Percentiles rank a stretch among this genome's conserved stretches.
These are phyloP conservation scores for Apophysomyces trapeziformis DNA, from an alignment of 371 early-diverging fungal species.

Conservation along the genomic window DNA sequence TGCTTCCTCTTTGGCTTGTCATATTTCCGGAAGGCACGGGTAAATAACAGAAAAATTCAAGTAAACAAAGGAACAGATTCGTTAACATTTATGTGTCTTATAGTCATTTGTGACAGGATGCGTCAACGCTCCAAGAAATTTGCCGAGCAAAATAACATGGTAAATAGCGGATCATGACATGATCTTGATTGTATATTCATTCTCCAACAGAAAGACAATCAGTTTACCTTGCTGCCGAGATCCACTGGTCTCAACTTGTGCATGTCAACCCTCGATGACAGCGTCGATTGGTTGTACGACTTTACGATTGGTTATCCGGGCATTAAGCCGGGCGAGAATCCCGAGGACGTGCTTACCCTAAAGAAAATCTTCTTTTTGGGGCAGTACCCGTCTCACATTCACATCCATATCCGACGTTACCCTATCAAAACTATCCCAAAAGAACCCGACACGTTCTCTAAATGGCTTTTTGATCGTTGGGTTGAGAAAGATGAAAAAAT, in stretches of 20 bases:
- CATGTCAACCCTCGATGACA: slow-evolving; percentile 61
- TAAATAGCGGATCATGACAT: slow-evolving; percentile 23
- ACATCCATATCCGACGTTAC: slow-evolving; percentile 77
- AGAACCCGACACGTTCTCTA: slow-evolving; percentile 62
- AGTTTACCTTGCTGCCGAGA: slow-evolving; percentile 77
- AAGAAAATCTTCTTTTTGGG: slow-evolving; percentile 69
- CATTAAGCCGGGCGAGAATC: slow-evolving; percentile 70
- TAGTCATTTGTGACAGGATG: slow-evolving; percentile 59
- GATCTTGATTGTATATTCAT: not conserved
- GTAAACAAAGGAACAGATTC: not conserved
- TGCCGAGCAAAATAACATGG: slow-evolving; percentile 58
- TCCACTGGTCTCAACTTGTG: slow-evolving; percentile 75
- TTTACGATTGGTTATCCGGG: slow-evolving; percentile 87
- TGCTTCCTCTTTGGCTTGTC: slow-evolving; percentile 80
- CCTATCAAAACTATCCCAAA: slow-evolving; percentile 65
- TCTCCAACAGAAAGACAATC: slow-evolving; percentile 44
- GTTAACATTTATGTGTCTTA: not conserved
- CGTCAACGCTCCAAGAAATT: slow-evolving; percentile 52
- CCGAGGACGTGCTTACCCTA: slow-evolving; percentile 77
- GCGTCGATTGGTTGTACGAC: slow-evolving; percentile 79
- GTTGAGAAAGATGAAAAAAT: slow-evolving; percentile 81
- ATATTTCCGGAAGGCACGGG: slow-evolving; percentile 93
- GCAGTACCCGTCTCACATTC: slow-evolving; percentile 72
- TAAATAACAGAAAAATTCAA: slow-evolving; percentile 10
- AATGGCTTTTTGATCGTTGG: slow-evolving; percentile 79